Evolutionary conservation across 768 basidiomycete genomes (phyloP), one percentile per base, ranked within the genome.

Genomic region (Psilocybe sp.): DNA sequence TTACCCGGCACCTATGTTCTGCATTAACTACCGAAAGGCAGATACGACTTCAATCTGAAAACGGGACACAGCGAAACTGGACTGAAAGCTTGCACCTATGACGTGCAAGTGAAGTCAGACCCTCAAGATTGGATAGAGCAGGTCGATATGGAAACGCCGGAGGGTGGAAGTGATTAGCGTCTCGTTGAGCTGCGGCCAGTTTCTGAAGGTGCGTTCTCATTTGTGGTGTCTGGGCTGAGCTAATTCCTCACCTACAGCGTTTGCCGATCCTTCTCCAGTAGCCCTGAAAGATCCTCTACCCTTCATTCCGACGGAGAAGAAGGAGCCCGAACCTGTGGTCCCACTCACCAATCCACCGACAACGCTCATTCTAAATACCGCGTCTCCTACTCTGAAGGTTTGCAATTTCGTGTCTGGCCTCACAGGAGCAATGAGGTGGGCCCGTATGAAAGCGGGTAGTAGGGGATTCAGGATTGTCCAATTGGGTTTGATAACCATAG

Each of bases 291-390:
- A 44, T 34, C 19, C 54, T 39, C 38, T 53, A 28, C 33, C 43
- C 40, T 44, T 44, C 9, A 31, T 51, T 45, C 46, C 40, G 43
- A 37, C 35, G 20, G 35, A 33, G 13, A 39, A 35, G 40, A 55
- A 16, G 47, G 55, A 64, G 15, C 62, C 64, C n/a, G 80, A 82
- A 53, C 74, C 75, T 4, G 58, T 87, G 3, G 74, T 84, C 2
- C 84, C 84, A 1, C 28, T 52, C 1, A 56, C 65, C 0, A 63
- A 77, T 43, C 61, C 80, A 0, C 88, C 88, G 4, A 78, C 67
- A n/a, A 85, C 86, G 0, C 72, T 91, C 11, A 87, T 92, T 44
- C 71, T 92, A 20, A 86, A 88, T 56, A 91, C 90, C 0, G 65
- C 87, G 1, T 73, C 86, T 62, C 87, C 89, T 3, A 73, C 72